A percentile compares a stretch with the other conserved stretches of the same genome.
Evolutionary conservation across 257 asterid species (phyloP).

Genomic region (Primulina eburnea): DNA sequence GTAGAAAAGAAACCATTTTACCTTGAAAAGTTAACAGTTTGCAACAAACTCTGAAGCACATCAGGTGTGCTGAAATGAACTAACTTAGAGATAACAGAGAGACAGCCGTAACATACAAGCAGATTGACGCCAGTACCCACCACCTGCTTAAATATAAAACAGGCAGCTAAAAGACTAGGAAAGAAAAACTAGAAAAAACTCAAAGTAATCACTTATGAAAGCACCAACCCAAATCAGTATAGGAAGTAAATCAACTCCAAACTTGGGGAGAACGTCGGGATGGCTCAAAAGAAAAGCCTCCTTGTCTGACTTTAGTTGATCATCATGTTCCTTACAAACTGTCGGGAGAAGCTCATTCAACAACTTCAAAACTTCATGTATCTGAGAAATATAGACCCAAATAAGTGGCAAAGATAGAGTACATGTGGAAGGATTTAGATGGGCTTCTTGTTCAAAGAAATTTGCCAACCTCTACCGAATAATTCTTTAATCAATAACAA

Average conservation of each 20-base stretch:
- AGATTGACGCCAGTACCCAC: constrained; percentile 82
- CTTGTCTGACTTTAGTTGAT: constrained; percentile 51
- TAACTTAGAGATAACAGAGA: constrained; percentile 79
- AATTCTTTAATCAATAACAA: not conserved
- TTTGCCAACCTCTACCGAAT: not conserved
- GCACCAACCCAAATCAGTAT: constrained; percentile 67
- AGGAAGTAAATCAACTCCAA: constrained; percentile 85
- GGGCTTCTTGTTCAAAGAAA: not conserved
- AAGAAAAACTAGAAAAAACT: constrained; percentile 7
- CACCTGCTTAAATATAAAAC: constrained; percentile 58
- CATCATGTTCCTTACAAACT: constrained; percentile 44
- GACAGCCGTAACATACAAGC: constrained; percentile 72
- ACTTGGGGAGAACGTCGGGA: constrained; percentile 72
- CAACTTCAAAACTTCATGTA: constrained; percentile 70
- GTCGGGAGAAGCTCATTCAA: constrained; percentile 84
- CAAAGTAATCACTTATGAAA: constrained; percentile 19
- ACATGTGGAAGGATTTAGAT: not conserved
- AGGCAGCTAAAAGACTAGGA: constrained; percentile 22
- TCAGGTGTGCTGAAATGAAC: constrained; percentile 71
- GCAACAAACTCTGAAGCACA: constrained; percentile 58
- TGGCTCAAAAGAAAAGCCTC: constrained; percentile 56
- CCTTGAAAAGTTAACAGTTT: constrained; percentile 73
- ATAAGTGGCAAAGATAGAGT: constrained; percentile 4
- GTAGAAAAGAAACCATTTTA: constrained; percentile 32
- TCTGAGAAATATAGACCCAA: constrained; percentile 41